Base-by-base conservation (phyloP, 306 rosid genomes). In the Rosa rugosa region DNA sequence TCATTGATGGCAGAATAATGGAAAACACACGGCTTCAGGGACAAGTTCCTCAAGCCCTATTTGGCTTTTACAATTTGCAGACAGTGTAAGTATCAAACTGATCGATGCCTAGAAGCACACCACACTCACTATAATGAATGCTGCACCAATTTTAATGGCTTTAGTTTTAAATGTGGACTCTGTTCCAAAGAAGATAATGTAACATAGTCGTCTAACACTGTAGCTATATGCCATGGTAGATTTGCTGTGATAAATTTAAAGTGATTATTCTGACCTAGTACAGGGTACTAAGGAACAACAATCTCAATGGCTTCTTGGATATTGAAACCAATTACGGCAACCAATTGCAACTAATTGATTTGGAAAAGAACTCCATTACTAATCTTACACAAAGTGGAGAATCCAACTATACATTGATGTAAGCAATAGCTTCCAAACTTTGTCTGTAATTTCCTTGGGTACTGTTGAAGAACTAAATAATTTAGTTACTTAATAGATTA, bases 41-140 rank as follows among this genome's bases (percentile, higher is more conserved):
- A 27, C 31, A 27, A 27, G 31, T 27, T 27, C 31, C 92, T 23
- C 82, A 70, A 68, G 68, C 88, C 36, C 81, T 91, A 51, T 89
- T 91, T 81, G 77, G 75, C 75, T 77, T 85, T 72, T 42, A 6
- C 47, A 83, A 84, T 68, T 71, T 91, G 68, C 85, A 87, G 78
- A 80, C 88, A 22, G 86, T 88, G 97, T 91, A 63, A 88, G 92
- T 86, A 50, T 31, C 36, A 31, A 31, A 16, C 25, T 51, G 2
- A 67, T 60, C 3, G 36, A 31, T 2, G 36, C 20, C 56, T 13
- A 50, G 56, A 50, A 16, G 56, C 56, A 50, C n/a, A 46, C 0
- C 20, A 50, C 17, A 50, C 56, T 50, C 56, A 16, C 4, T 50
- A 16, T 49, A 49, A 49, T 49, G 53, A 14, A 49, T 3, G n/a